Percentiles rank a stretch among this genome's conserved stretches.
phyloP scores from a whole-genome alignment of 225 moss, liverwort and hornwort genomes.

The Polytrichum commune region DNA sequence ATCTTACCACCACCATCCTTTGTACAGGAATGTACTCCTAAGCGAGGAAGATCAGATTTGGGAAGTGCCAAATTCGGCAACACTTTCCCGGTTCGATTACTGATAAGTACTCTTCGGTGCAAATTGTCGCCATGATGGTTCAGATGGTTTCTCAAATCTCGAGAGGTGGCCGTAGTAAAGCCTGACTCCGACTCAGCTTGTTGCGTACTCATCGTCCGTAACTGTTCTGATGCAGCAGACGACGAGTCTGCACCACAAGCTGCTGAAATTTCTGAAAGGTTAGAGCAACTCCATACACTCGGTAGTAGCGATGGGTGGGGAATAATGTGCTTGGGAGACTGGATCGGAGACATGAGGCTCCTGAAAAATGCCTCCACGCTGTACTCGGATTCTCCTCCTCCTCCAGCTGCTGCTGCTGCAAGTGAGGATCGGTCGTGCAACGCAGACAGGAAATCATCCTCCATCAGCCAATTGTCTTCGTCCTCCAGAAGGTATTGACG shows the following conservation, averaged over 20 bases:
- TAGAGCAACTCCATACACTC: too few relatives aligned
- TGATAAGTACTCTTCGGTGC: background rate
- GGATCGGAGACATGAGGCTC: constrained; percentile 28
- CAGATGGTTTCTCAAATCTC: too few relatives aligned
- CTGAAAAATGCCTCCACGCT: constrained; percentile 44
- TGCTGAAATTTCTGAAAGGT: too few relatives aligned
- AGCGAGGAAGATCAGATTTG: background rate
- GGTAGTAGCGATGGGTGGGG: background rate
- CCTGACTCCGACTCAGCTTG: too few relatives aligned
- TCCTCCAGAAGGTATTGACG: constrained; percentile 49
- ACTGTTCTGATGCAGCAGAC: too few relatives aligned
- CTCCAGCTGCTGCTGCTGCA: background rate
- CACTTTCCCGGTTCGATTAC: background rate
- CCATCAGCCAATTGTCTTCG: constrained; percentile 38
- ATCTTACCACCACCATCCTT: background rate
- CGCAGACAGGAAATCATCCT: constrained; percentile 39
- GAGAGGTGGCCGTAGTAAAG: too few relatives aligned
- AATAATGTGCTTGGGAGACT: constrained; percentile 22
- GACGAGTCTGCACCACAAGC: too few relatives aligned
- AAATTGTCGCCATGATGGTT: too few relatives aligned
- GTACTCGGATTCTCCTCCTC: constrained; percentile 7
- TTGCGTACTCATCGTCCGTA: too few relatives aligned
- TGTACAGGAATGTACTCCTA: too few relatives aligned
- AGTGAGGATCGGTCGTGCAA: constrained; percentile 4
- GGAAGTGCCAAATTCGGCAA: background rate